A percentile compares a stretch with the other conserved stretches of the same genome.
Evolutionary conservation across 2,329 filamentous ascomycete species (phyloP).

Genomic region (Microsporum canis): DNA sequence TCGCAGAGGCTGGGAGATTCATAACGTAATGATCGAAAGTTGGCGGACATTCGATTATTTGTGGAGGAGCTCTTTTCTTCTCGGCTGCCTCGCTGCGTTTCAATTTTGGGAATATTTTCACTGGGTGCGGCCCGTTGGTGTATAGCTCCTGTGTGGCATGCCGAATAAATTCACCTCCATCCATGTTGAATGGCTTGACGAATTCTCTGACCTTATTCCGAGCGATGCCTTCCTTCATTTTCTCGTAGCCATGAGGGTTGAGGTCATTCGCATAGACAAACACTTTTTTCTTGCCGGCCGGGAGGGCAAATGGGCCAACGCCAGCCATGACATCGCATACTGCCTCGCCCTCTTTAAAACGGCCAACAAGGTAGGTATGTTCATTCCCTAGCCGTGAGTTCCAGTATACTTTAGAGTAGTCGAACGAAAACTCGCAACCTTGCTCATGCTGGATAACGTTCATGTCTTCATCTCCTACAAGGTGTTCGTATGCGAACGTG

Average conservation of each 20-base stretch:
- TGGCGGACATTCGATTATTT: constrained; percentile 42
- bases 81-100: constrained; percentile 16
- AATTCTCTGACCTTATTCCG: constrained; percentile 71
- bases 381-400: constrained; percentile 85
- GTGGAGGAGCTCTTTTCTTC: constrained; percentile 21
- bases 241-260: constrained; percentile 75
- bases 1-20: constrained; percentile 86
- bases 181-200: constrained; percentile 67
- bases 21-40: constrained; percentile 92
- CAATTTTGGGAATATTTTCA: constrained; percentile 40
- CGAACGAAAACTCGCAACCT: constrained; percentile 77
- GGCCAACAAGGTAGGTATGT: constrained; percentile 64
- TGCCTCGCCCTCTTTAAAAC: constrained; percentile 74
- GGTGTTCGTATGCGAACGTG: constrained; percentile 85
- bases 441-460: constrained; percentile 74
- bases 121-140: constrained; percentile 39
- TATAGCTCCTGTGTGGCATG: constrained; percentile 50
- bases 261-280: constrained; percentile 97
- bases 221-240: constrained; percentile 56
- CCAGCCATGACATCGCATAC: constrained; percentile 97
- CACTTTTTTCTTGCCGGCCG: constrained; percentile 76
- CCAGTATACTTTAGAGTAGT: constrained; percentile 97
- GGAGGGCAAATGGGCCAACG: constrained; percentile 87
- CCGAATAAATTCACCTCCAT: constrained; percentile 72
- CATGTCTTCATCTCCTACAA: constrained; percentile 70